Base-by-base conservation (phyloP, 805 yeast genomes). In the Scheffersomyces spartinae region DNA sequence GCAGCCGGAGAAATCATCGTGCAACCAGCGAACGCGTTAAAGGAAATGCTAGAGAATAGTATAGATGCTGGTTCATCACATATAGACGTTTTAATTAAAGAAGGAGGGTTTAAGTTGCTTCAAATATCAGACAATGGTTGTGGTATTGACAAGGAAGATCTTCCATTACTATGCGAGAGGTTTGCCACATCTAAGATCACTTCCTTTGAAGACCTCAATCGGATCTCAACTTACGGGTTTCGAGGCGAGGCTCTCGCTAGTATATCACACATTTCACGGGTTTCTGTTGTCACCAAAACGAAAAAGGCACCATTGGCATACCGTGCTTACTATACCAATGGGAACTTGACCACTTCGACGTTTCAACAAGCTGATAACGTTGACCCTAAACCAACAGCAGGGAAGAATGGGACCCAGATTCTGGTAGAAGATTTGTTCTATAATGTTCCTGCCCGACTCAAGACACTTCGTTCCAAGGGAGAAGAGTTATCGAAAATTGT, bases 1-100 rank as follows among this genome's bases (percentile, higher is more conserved):
- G 98, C 98, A 0, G 98, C 98, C 1, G 98, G 98, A 1, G 97
- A 91, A 54, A 83, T 91, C 52, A 82, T 91, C 30, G 68, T 86
- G 15, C 88, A 86, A 4, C 97, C 98, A 0, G 80, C 88, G 4
- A 91, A 88, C 47, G 98, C 98, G 0, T 55, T 91, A 21, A 91
- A 91, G 45, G 98, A 91, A 48, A 58, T 91, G 57, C 55, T 91
- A 32, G 98, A 91, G 53, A 91, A 91, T 57, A 70, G 94, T 5
- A 72, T 91, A 8, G 98, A 91, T 47, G 96, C 98, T 1, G 62
- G 67, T 0, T 59, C 94, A 8, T 64, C 86, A 1, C 47, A 64
- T 25, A 69, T 91, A 9, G 95, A 88, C 22, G 69, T 91, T 2
- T 41, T 77, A 3, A 82, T 76, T n/a, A 80, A 81, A 45, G 95